Conservation (phyloP, 2,329 filamentous ascomycete species). For the Epichloe sp. region DNA sequence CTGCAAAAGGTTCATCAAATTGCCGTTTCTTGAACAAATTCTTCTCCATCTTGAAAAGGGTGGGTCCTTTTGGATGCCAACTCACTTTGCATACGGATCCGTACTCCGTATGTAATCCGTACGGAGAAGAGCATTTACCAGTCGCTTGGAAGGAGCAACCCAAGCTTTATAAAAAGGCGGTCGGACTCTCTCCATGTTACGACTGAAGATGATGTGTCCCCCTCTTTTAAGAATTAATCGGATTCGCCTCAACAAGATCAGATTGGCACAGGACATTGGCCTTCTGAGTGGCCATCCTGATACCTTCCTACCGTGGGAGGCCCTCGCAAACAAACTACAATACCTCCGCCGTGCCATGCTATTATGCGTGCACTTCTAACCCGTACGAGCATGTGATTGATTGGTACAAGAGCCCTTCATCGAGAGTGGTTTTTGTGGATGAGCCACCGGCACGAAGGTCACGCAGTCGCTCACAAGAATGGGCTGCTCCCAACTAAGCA, state of each 20-base stretch:
- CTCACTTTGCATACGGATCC: slow-evolving; percentile 8
- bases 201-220: background rate
- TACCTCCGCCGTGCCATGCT: background rate
- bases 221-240: background rate
- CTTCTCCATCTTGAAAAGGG: background rate
- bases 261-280: background rate
- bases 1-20: background rate
- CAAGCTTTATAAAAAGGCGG: slow-evolving; percentile 6
- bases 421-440: background rate
- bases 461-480: slow-evolving; percentile 2
- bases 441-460: background rate
- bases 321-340: background rate
- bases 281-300: background rate
- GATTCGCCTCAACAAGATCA: background rate
- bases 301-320: background rate
- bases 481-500: background rate
- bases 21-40: background rate
- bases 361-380: background rate
- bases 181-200: background rate
- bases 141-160: slow-evolving; percentile 3
- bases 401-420: background rate
- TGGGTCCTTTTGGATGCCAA: slow-evolving; percentile 7
- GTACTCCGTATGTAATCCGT: too few species aligned
- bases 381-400: slow-evolving; percentile 1
- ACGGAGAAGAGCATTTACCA: background rate